Conservation (phyloP, 805 yeast genomes). For the Metschnikowia continentalis region DNA sequence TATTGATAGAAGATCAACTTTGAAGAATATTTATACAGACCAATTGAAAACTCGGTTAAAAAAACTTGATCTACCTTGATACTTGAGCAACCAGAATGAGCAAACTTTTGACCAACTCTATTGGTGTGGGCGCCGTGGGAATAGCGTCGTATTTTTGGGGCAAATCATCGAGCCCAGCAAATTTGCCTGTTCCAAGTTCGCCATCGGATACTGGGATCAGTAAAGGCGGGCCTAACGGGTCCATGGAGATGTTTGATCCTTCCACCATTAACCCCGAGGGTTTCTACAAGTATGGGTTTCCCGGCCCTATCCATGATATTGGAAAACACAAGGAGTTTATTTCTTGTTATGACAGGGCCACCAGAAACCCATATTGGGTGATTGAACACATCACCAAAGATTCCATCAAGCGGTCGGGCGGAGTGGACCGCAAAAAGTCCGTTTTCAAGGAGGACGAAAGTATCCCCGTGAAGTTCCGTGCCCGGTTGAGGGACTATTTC, state of each 20-base stretch:
- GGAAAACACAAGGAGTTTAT: slow-evolving; percentile 71
- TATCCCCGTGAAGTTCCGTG: slow-evolving; percentile 75
- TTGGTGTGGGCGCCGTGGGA: slow-evolving; percentile 38
- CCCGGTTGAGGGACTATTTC: slow-evolving; percentile 77
- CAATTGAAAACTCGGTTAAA: no score
- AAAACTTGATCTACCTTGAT: no score
- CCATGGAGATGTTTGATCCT: slow-evolving; percentile 23
- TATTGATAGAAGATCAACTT: neutral
- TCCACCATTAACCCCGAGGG: slow-evolving; percentile 62
- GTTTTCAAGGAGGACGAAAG: slow-evolving; percentile 82
- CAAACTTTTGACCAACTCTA: slow-evolving; percentile 25
- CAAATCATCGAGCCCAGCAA: slow-evolving; percentile 21
- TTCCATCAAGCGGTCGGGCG: slow-evolving; percentile 48
- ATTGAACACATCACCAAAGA: slow-evolving; percentile 84
- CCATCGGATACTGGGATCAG: slow-evolving; percentile 11
- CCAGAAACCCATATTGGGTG: slow-evolving; percentile 83
- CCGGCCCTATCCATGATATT: slow-evolving; percentile 90
- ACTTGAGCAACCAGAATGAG: slow-evolving; percentile 15
- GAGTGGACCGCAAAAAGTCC: slow-evolving; percentile 74
- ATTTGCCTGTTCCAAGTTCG: slow-evolving; percentile 4
- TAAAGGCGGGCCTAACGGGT: neutral
- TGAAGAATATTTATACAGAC: no score
- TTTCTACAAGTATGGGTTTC: slow-evolving; percentile 89
- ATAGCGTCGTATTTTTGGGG: slow-evolving; percentile 42
- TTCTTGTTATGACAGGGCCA: slow-evolving; percentile 80